Evolutionary conservation across 2,329 filamentous ascomycete species (phyloP), one percentile per base, ranked within the genome.

Genomic region (Aspergillus tanneri): DNA sequence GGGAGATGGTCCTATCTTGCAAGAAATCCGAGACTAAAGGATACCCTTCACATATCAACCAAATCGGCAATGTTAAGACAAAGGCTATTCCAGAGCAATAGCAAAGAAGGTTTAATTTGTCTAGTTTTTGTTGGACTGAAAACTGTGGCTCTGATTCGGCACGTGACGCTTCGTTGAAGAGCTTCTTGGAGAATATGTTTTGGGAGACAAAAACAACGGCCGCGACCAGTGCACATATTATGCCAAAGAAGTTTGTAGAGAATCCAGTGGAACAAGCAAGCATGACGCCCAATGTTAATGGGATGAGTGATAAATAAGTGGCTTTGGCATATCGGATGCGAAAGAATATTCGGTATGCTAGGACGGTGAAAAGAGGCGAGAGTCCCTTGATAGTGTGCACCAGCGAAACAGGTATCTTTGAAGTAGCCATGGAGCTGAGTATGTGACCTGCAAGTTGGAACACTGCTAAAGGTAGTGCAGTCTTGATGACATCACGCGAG

Each of bases 341-440:
- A 72, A 92, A 95, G 65, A 96, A 79, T 56, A 95, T 72, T 45
- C 93, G 85, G 67, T 99, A 99, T 43, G 93, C 93, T 46, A 95
- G 71, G 34, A 99, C 93, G 0, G 93, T 99, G 68, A 99, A 95
- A 6, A 99, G 77, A 3, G 93, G 93, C 2, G 92, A 97, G 21
- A 99, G 82, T 6, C 93, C 93, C 74, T 99, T 99, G 73, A 99
- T 97, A 1, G 93, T 99, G 71, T 99, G 93, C 3, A 99, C 93
- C 27, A 99, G 80, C 5, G 93, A 97, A 1, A 99, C 93, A 0
- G 93, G 92, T 46, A 99, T 97, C 67, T 90, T 88, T 42, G 90
- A 87, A 24, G 92, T 99, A 22, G 93, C 92, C 56, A 90, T 93
- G 5, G 92, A 95, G 68, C 89, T 96, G 36, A 97, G 77, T 32